These are phyloP conservation scores for Chloris gayana DNA, from an alignment of 176 grass and related monocot genomes.

Conservation along the genomic window DNA sequence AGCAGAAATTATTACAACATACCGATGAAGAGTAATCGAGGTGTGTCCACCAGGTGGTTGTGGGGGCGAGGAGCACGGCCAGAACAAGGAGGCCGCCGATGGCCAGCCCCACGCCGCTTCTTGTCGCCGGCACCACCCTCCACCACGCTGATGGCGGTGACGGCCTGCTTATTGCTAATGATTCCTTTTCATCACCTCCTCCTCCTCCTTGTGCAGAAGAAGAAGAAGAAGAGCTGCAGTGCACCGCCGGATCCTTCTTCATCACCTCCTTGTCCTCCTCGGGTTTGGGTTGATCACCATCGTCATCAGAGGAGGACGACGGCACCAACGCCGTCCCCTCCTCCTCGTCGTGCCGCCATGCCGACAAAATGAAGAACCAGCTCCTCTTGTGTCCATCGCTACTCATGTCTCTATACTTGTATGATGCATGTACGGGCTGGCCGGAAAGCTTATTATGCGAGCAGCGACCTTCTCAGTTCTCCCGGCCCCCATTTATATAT, in stretches of 20 bases:
- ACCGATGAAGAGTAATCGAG: conserved; percentile 21
- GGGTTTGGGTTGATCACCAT: too few relatives aligned
- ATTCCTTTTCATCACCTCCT: too few relatives aligned
- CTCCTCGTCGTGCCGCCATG: not conserved
- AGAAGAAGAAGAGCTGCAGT: too few relatives aligned
- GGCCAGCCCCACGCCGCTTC: conserved; percentile 42
- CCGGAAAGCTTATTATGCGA: too few relatives aligned
- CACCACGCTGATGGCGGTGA: not conserved
- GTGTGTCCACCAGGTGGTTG: conserved; percentile 15
- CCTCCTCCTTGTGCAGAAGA: too few relatives aligned
- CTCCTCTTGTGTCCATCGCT: not conserved
- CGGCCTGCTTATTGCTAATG: too few relatives aligned
- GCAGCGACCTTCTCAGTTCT: too few relatives aligned
- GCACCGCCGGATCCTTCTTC: too few relatives aligned
- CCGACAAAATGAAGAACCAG: not conserved
- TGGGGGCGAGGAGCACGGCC: conserved; percentile 23
- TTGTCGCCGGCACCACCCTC: conserved; percentile 22
- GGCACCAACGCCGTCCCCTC: not conserved
- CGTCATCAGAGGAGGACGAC: not conserved
- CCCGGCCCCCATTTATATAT: too few relatives aligned
- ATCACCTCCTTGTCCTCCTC: too few relatives aligned
- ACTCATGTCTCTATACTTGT: not conserved
- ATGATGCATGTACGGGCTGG: too few relatives aligned
- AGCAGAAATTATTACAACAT: too few relatives aligned
- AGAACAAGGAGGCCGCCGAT: conserved; percentile 48